Base-by-base conservation (phyloP, 1,284 basidiomycete species). In the Ceratobasidium sp. region DNA sequence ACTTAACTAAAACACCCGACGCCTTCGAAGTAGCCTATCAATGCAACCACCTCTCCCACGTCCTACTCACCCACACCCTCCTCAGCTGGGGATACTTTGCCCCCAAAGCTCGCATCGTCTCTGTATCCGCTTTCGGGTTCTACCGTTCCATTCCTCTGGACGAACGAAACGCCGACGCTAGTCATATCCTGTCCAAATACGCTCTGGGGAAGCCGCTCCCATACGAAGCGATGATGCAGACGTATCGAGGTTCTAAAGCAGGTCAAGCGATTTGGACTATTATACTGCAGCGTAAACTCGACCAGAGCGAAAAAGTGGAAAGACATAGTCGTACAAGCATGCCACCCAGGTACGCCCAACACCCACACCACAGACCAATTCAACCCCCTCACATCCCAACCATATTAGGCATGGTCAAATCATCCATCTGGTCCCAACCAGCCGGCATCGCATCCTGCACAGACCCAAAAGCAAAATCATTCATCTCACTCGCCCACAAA, bases 331-430 rank as follows among this genome's bases (percentile, higher is more conserved):
- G 70, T 64, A 3, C 77, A 77, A 12, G 23, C 78, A 41, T 79
- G 76, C 35, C 78, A 79, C 35, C 78, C 78, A 67, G 78, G 78
- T 78, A 35, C 74, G 77, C 54, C 20, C 33, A 62, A 20, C 30
- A 18, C 20, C 8, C 55, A 35, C 4, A 4, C 30, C 14, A 20
- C 8, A n/a, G 35, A 18, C 38, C 38, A 8, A 18, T 23, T 48
- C n/a, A 1, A 65, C 48, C 5, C 10, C 14, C 20, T n/a, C 16
- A 35, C 16, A 41, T 1, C 52, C 5, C 16, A 55, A 20, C 14
- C 35, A 33, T 18, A n/a, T 4, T 54, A 75, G 73, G 73, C 3
- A 64, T 50, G 6, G 73, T 75, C 60, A 48, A 65, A 27, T 65
- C 73, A 12, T 41, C 59, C 27, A 64, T 75, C 2, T 75, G 73